Conservation (phyloP, 306 rosid genomes). For the Cicer pinnatifidum region DNA sequence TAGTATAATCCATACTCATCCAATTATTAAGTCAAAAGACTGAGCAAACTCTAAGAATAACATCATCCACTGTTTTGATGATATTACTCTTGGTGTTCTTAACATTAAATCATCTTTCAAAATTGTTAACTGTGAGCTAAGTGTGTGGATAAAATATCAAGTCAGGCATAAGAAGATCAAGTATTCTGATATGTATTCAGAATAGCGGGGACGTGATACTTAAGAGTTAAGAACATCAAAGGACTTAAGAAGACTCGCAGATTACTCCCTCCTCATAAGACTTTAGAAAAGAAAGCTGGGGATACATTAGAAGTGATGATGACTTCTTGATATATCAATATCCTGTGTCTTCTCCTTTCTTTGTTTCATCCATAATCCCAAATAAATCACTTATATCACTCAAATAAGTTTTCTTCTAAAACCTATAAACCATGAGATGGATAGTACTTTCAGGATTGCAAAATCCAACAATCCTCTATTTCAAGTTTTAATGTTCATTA, state of each 20-base stretch:
- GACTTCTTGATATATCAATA: background rate
- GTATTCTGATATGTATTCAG: background rate
- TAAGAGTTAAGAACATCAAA: background rate
- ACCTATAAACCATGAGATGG: background rate
- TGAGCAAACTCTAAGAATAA: background rate
- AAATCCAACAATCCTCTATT: constrained; percentile 8
- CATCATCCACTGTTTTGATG: constrained; percentile 8
- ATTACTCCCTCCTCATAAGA: background rate
- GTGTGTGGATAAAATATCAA: background rate
- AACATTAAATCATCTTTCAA: background rate
- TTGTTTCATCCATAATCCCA: constrained; percentile 16
- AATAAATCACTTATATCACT: constrained; percentile 1
- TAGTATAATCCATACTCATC: background rate
- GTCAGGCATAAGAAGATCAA: background rate
- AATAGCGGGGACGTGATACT: background rate
- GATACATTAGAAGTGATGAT: background rate
- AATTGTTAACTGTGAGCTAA: constrained; percentile 10
- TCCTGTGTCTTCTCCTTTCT: constrained; percentile 10
- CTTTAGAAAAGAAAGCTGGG: background rate
- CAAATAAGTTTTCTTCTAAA: constrained; percentile 4
- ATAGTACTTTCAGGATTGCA: constrained; percentile 11
- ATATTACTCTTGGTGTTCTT: background rate
- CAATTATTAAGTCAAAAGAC: constrained; percentile 13
- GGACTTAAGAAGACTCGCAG: background rate
- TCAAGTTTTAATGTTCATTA: background rate